Conservation (phyloP, 108 stramenopile species). For the Skeletonema grethae region DNA sequence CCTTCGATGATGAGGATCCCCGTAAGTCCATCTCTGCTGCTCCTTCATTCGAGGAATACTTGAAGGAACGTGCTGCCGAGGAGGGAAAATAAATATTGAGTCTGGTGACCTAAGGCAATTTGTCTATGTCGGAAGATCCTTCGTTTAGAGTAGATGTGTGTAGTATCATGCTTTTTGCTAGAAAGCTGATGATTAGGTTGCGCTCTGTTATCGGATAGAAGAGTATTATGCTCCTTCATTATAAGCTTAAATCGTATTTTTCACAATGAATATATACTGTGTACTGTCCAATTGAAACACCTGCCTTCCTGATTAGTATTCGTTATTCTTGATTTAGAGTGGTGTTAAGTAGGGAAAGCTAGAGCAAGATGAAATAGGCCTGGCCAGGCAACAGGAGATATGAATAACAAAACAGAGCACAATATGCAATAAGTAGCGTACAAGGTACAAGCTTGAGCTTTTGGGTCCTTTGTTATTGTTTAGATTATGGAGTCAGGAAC, state of each 20-base stretch:
- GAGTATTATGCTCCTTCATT: constrained; percentile 3
- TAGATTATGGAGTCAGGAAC: background rate
- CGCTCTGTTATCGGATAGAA: background rate
- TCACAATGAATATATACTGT: no score
- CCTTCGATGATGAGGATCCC: constrained; percentile 60
- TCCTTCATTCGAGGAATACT: constrained; percentile 82
- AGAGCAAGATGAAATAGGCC: no score
- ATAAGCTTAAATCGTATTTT: constrained; percentile 1
- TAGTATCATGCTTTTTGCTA: background rate
- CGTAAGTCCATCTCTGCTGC: constrained; percentile 79
- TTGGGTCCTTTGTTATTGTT: background rate
- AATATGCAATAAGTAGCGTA: no score
- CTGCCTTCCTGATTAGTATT: no score
- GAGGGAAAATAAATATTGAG: constrained; percentile 1
- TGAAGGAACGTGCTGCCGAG: constrained; percentile 54
- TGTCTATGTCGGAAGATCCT: background rate
- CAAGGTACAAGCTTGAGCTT: no score
- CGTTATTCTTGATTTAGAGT: no score
- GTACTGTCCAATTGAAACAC: no score
- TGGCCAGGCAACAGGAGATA: no score
- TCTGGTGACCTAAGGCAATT: background rate
- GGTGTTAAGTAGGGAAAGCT: no score
- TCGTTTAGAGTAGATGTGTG: background rate
- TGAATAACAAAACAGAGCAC: no score
- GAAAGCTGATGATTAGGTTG: background rate